Evolutionary conservation across 495 filamentous ascomycete genomes (phyloP).

Genomic region (Hypoxylon fuscum): DNA sequence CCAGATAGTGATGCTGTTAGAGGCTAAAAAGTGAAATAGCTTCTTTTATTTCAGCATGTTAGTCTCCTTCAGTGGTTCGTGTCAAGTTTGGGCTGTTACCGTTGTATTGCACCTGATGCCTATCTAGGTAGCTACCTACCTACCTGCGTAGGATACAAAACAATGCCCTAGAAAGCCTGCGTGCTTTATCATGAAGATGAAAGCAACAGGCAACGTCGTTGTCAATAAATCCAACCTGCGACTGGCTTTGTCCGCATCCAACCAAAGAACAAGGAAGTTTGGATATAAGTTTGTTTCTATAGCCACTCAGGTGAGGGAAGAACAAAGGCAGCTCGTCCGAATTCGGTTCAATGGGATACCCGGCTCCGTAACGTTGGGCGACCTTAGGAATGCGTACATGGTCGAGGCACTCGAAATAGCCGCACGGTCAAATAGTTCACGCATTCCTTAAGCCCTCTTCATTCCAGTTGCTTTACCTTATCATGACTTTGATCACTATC

Average conservation of each 20-base stretch:
- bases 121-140: no score
- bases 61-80: no score
- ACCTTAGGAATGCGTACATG: conserved; percentile 14
- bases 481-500: no score
- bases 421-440: conserved; percentile 14
- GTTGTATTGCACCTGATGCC: no score
- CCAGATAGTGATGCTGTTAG: no score
- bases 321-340: conserved; percentile 25
- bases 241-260: conserved; percentile 6
- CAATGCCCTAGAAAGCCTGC: no score
- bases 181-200: neutral
- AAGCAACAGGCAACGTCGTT: neutral
- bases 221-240: neutral
- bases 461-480: neutral
- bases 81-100: no score
- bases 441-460: neutral
- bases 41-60: no score
- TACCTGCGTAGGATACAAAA: no score
- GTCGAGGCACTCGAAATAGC: conserved; percentile 3
- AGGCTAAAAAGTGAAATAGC: no score
- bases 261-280: conserved; percentile 16
- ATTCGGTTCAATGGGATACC: conserved; percentile 9
- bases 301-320: neutral
- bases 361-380: no score
- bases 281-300: neutral